Conservation (phyloP, 192 early-diverging fungal genomes). For the Rhizophagus prolifer region DNA sequence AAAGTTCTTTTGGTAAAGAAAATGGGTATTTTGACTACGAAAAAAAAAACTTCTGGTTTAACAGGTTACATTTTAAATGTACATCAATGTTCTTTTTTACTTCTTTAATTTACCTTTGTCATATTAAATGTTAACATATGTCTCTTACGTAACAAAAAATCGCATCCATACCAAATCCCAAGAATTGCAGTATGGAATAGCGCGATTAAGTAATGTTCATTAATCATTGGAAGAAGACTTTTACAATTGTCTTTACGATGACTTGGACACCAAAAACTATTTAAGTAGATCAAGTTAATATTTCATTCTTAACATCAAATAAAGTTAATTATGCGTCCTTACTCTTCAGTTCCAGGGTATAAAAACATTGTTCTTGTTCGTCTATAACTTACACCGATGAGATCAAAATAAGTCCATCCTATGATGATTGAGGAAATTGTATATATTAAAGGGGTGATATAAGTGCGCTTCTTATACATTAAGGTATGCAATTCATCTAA, state of each 20-base stretch:
- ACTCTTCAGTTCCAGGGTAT: conserved; percentile 10
- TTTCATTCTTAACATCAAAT: not conserved
- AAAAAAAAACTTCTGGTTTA: not conserved
- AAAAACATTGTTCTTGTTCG: conserved; percentile 5
- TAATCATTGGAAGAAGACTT: not conserved
- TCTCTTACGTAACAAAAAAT: conserved; percentile 1
- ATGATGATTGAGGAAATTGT: conserved; percentile 5
- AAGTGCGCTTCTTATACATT: not conserved
- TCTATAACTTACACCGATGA: not conserved
- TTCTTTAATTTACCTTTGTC: not conserved
- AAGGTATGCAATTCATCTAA: not conserved
- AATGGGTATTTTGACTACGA: not conserved
- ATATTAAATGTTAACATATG: conserved; percentile 1
- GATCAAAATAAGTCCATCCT: conserved; percentile 6
- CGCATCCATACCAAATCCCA: not conserved
- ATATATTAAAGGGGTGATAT: not conserved
- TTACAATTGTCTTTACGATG: conserved; percentile 20
- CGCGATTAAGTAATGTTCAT: conserved; percentile 13
- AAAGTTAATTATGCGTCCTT: not conserved
- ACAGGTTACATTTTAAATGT: not conserved
- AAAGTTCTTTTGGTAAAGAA: conserved; percentile 2
- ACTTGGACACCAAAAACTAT: conserved; percentile 22
- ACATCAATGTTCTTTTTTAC: not conserved
- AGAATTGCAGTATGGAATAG: not conserved
- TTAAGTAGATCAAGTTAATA: not conserved